These are phyloP conservation scores for Cyberlindnera samutprakarnensis DNA, from an alignment of 805 yeast genomes.

Conservation along the genomic window DNA sequence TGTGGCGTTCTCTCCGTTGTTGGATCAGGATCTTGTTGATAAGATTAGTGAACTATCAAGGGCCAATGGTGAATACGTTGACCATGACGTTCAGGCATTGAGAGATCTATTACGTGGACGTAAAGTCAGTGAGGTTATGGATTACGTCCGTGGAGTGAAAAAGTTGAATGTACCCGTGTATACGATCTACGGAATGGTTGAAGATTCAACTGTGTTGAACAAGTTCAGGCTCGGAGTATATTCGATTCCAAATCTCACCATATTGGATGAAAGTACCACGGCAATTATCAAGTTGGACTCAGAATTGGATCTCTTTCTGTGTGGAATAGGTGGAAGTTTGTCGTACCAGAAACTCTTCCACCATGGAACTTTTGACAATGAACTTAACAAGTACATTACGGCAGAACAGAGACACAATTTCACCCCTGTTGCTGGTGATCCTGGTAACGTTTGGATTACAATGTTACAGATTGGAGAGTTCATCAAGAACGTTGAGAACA, in stretches of 20 bases:
- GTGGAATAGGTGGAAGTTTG: constrained; percentile 69
- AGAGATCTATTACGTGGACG: constrained; percentile 28
- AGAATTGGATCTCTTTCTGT: constrained; percentile 40
- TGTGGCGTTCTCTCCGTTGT: constrained; percentile 56
- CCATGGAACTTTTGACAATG: constrained; percentile 38
- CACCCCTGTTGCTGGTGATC: constrained; percentile 47
- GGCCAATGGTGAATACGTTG: constrained; percentile 34
- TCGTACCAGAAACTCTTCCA: constrained; percentile 63
- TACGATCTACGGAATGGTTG: constrained; percentile 70
- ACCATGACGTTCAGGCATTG: constrained; percentile 26
- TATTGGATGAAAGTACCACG: constrained; percentile 53
- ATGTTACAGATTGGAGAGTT: constrained; percentile 64
- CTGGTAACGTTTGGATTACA: constrained; percentile 72
- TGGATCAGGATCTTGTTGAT: constrained; percentile 40
- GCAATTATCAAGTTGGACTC: constrained; percentile 33
- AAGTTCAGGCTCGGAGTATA: constrained; percentile 50
- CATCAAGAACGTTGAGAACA: constrained; percentile 37
- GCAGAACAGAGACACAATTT: constrained; percentile 23
- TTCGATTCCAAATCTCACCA: constrained; percentile 45
- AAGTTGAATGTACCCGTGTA: constrained; percentile 55
- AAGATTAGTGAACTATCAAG: constrained; percentile 46
- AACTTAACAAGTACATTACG: constrained; percentile 11
- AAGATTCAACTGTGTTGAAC: constrained; percentile 61
- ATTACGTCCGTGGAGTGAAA: constrained; percentile 36
- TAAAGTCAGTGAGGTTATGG: constrained; percentile 44